A percentile compares a stretch with the other conserved stretches of the same genome.
phyloP scores from a whole-genome alignment of 164 flowering plant genomes.

The Protea cynaroides region DNA sequence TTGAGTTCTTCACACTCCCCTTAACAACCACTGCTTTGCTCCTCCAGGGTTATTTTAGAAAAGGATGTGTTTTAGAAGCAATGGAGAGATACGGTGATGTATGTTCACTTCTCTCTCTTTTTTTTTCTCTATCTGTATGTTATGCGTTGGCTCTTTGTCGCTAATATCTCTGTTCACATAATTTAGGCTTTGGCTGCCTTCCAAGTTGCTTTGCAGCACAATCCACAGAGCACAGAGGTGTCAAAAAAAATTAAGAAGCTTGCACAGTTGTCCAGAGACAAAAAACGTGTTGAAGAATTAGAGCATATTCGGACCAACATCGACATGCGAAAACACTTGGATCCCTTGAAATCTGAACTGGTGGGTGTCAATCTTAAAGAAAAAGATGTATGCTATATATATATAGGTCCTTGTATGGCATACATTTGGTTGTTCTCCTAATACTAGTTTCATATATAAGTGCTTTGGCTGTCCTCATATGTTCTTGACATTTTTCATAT shows the following conservation, averaged over 20 bases:
- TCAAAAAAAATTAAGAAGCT: constrained; percentile 80
- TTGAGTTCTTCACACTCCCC: constrained; percentile 8
- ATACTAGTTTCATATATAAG: too few species aligned
- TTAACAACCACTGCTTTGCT: constrained; percentile 7
- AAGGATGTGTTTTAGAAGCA: constrained; percentile 89
- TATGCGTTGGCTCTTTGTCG: background rate
- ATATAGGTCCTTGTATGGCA: too few species aligned
- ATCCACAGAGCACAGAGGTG: constrained; percentile 85
- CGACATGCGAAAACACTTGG: constrained; percentile 64
- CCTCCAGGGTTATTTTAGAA: constrained; percentile 86
- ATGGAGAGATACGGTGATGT: constrained; percentile 91
- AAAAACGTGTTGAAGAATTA: constrained; percentile 70
- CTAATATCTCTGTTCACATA: constrained; percentile 2
- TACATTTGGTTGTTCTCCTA: too few species aligned
- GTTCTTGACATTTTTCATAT: too few species aligned
- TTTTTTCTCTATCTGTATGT: background rate
- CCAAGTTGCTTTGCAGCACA: constrained; percentile 62
- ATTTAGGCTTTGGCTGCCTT: constrained; percentile 74
- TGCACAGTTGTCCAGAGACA: constrained; percentile 61
- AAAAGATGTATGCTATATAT: background rate
- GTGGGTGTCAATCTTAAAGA: constrained; percentile 31
- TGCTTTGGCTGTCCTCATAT: too few species aligned
- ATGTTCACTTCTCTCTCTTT: constrained; percentile 14
- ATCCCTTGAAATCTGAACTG: constrained; percentile 63
- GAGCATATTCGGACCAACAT: constrained; percentile 70